phyloP scores from a whole-genome alignment of 1,139 yeast species.

The Tardiomyces blankii region DNA sequence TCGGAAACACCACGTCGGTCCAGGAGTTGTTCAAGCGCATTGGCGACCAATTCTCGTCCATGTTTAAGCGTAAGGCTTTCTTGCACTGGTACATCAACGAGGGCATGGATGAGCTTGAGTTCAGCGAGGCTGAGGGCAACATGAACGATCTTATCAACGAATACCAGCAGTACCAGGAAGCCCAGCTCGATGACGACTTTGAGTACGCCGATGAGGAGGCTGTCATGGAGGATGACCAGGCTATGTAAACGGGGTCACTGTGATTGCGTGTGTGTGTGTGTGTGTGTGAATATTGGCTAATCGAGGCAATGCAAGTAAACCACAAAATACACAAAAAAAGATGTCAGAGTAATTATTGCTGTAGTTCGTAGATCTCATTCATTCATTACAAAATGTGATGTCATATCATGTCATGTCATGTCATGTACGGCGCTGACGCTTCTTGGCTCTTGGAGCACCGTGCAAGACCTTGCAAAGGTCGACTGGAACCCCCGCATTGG shows the following conservation, averaged over 20 bases:
- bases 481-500: constrained; percentile 20
- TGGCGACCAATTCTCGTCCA: constrained; percentile 80
- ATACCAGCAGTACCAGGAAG: constrained; percentile 89
- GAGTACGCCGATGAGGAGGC: constrained; percentile 45
- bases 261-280: no score
- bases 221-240: neutral
- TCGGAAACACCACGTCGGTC: constrained; percentile 86
- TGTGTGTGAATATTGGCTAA: neutral
- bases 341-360: no score
- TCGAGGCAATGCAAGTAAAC: neutral
- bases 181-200: constrained; percentile 56
- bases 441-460: neutral
- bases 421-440: neutral
- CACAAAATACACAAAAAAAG: neutral
- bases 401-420: neutral
- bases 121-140: constrained; percentile 78
- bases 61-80: constrained; percentile 91
- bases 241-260: neutral
- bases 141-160: constrained; percentile 83
- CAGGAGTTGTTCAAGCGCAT: constrained; percentile 86
- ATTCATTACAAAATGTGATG: neutral
- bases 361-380: neutral
- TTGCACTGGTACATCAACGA: constrained; percentile 92
- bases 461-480: constrained; percentile 24
- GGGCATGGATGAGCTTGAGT: constrained; percentile 94